A percentile compares a stretch with the other conserved stretches of the same genome.
Evolutionary conservation across 352 stramenopile genomes (phyloP).

Genomic region (Phytophthora macrochlamydospora): DNA sequence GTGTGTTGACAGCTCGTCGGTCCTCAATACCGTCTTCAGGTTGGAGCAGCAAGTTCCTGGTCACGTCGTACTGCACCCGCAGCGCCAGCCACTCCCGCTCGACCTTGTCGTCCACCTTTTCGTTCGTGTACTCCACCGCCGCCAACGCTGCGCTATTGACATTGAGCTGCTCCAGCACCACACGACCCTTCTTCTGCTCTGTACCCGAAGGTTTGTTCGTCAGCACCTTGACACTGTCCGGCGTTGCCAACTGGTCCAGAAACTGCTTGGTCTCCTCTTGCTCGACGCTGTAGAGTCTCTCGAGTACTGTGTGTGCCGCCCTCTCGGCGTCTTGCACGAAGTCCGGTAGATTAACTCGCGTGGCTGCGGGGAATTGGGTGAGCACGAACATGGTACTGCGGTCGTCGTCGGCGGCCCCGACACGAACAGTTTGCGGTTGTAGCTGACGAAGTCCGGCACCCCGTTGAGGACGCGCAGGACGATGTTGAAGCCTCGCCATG

Average conservation of each 20-base stretch:
- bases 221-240: constrained; percentile 27
- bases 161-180: constrained; percentile 48
- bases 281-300: constrained; percentile 45
- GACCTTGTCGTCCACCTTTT: constrained; percentile 18
- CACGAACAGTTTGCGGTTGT: constrained; percentile 38
- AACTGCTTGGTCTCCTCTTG: constrained; percentile 25
- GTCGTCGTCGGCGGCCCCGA: constrained; percentile 34
- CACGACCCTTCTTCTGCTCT: constrained; percentile 2
- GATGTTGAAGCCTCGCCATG: constrained; percentile 25
- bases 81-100: constrained; percentile 53
- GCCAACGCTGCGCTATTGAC: constrained; percentile 42
- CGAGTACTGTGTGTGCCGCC: constrained; percentile 46
- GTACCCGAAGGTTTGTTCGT: constrained; percentile 31
- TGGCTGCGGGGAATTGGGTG: constrained; percentile 40
- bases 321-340: constrained; percentile 45
- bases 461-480: constrained; percentile 19
- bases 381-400: constrained; percentile 61
- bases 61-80: constrained; percentile 51
- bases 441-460: constrained; percentile 25
- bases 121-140: constrained; percentile 52
- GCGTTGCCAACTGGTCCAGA: constrained; percentile 31
- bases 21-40: constrained; percentile 42
- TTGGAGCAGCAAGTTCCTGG: constrained; percentile 37
- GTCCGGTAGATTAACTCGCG: constrained; percentile 44
- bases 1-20: constrained; percentile 46